These are phyloP conservation scores for Eucalyptus regnans DNA, from an alignment of 345 rosid genomes.

Conservation along the genomic window DNA sequence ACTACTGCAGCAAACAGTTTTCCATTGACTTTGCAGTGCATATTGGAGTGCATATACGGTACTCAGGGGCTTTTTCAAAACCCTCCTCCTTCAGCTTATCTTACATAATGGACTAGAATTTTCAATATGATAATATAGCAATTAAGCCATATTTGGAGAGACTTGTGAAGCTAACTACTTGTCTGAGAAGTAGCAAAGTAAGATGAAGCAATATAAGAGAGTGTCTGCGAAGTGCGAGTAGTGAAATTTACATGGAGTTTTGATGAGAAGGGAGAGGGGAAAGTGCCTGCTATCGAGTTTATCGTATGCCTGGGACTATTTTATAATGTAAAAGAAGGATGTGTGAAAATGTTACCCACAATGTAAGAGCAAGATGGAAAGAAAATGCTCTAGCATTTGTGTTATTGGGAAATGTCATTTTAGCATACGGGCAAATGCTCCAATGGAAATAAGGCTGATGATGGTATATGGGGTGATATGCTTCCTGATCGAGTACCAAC, in stretches of 20 bases:
- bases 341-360: neutral
- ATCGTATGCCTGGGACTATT: too few relatives aligned
- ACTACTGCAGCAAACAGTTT: slow-evolving; percentile 81
- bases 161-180: neutral
- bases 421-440: too few relatives aligned
- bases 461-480: neutral
- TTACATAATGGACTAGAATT: neutral
- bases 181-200: neutral
- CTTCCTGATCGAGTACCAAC: neutral
- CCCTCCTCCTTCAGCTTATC: neutral
- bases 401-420: too few relatives aligned
- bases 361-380: neutral
- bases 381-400: too few relatives aligned
- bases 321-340: neutral
- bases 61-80: neutral
- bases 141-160: neutral
- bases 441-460: neutral
- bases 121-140: neutral
- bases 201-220: neutral
- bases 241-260: neutral
- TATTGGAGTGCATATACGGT: slow-evolving; percentile 87
- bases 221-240: neutral
- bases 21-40: slow-evolving; percentile 91
- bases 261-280: neutral
- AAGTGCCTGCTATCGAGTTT: neutral